Evolutionary conservation across 176 grass and related monocot genomes (phyloP).

Genomic region (Pontederia paniculata): DNA sequence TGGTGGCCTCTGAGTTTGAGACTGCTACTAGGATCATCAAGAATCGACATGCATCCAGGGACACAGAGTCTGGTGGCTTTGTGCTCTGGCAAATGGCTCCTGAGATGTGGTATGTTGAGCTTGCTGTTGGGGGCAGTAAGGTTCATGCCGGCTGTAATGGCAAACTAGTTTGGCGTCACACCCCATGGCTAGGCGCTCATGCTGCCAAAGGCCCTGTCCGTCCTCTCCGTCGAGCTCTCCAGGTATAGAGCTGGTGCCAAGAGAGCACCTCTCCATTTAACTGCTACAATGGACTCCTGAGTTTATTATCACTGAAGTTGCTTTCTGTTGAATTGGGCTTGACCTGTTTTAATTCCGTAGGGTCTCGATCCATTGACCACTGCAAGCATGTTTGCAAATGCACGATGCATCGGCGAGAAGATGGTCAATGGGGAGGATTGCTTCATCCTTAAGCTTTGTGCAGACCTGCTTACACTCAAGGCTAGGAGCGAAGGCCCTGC

Average conservation of each 20-base stretch:
- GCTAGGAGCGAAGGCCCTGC: conserved; percentile 17
- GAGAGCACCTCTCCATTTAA: background rate
- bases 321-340: background rate
- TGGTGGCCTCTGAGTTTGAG: conserved; percentile 16
- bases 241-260: background rate
- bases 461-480: conserved; percentile 9
- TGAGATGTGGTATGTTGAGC: conserved; percentile 21
- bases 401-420: conserved; percentile 15
- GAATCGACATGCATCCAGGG: conserved; percentile 1
- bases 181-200: conserved; percentile 16
- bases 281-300: background rate
- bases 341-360: background rate
- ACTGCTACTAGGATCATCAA: conserved; percentile 8
- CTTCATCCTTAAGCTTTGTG: conserved; percentile 19
- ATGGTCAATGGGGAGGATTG: conserved; percentile 13
- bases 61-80: conserved; percentile 13
- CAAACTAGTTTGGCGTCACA: conserved; percentile 16
- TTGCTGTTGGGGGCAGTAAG: conserved; percentile 6
- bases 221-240: conserved; percentile 17
- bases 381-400: conserved; percentile 16
- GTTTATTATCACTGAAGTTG: background rate
- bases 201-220: conserved; percentile 16
- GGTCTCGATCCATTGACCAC: conserved; percentile 20
- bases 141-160: conserved; percentile 18
- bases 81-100: conserved; percentile 22